Evolutionary conservation across 495 filamentous ascomycete genomes (phyloP), one percentile per base, ranked within the genome.

Genomic region (Aspergillus coremiiformis): DNA sequence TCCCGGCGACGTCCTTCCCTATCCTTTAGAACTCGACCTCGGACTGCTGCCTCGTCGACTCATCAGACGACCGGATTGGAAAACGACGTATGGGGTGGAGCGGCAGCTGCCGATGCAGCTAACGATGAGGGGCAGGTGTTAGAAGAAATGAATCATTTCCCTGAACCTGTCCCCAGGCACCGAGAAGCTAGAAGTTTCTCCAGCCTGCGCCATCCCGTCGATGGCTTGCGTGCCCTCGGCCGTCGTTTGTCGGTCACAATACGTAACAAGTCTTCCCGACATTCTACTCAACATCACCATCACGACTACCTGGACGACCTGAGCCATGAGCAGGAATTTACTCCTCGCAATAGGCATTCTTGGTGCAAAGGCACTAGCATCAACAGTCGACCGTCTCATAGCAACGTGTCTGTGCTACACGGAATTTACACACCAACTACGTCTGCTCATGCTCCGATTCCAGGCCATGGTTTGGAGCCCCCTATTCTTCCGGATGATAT

Each of bases 111-210:
- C 39, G 69, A 70, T 41, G 52, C 57, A 3, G 63, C 49, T 11
- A 54, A 65, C 29, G 52, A 64, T 32, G 59, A 64, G 26, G 61
- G 44, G 0, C 60, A 63, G 21, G 66, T 63, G 0, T 44, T 73
- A 35, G 68, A 76, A 49, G 70, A 72, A 7, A 66, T 65, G 42
- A 66, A 65, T 37, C 60, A 64, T 19, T 70, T 71, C 27, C 62
- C 67, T 9, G 63, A 66, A 23, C 61, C 64, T 1, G 57, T 60
- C 17, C 68, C 63, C n/a, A 63, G 71, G 12, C 70, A 66, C 22
- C 71, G 70, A 24, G 51, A 57, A 22, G 62, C 71, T 32, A 74
- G 72, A 51, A 75, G 72, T 59, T 78, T 76, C 56, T 78, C 74
- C 12, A 71, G 59, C 20, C 51, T 77, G 27, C 68, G 69, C 39